Conservation (phyloP, 768 basidiomycete species). For the Rhodotorula taiwanensis region DNA sequence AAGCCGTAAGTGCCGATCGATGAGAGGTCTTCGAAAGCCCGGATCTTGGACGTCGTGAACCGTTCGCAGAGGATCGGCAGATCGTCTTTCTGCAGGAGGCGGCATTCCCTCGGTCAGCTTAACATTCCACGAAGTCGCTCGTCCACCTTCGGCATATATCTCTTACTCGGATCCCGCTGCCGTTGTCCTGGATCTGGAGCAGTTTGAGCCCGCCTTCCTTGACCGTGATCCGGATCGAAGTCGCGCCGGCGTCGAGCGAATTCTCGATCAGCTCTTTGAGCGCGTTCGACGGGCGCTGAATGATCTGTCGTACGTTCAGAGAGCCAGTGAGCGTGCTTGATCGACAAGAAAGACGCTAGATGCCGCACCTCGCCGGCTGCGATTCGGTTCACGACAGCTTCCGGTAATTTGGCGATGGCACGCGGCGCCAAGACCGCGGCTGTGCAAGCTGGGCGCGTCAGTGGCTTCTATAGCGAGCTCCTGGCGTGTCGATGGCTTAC, state of each 20-base stretch:
- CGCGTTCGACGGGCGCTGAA: slow-evolving; percentile 84
- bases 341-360: not conserved
- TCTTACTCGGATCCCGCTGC: slow-evolving; percentile 83
- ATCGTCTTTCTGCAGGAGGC: slow-evolving; percentile 62
- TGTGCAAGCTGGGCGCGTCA: not conserved
- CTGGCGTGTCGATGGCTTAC: no score
- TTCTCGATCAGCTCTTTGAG: slow-evolving; percentile 96
- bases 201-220: slow-evolving; percentile 95
- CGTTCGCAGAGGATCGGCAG: slow-evolving; percentile 85
- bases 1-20: slow-evolving; percentile 89
- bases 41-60: slow-evolving; percentile 90
- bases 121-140: no score
- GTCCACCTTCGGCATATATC: no score
- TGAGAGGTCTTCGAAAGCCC: slow-evolving; percentile 75
- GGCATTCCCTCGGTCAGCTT: no score
- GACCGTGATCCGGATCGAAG: slow-evolving; percentile 73
- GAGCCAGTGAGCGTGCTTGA: no score
- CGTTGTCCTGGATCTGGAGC: slow-evolving; percentile 93
- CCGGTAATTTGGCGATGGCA: slow-evolving; percentile 65
- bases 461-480: no score
- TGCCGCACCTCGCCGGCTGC: slow-evolving; percentile 57
- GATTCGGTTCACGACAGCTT: slow-evolving; percentile 83
- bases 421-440: not conserved
- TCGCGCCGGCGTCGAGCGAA: slow-evolving; percentile 83
- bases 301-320: slow-evolving; percentile 53